Conservation (phyloP, 83 land plant genomes). For the Picea abies region DNA sequence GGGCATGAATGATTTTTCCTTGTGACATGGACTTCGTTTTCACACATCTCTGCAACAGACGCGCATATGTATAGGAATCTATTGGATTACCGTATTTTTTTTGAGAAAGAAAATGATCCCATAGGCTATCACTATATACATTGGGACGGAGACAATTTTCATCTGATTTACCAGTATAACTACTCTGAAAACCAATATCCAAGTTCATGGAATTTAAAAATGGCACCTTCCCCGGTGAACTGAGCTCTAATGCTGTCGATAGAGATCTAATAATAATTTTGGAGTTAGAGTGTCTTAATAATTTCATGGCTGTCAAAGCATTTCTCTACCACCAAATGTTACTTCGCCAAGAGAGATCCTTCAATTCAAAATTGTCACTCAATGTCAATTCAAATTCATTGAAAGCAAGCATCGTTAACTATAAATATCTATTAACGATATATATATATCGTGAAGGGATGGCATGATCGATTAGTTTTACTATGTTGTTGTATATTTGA, state of each 20-base stretch:
- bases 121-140: background rate
- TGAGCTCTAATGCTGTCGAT: no score
- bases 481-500: no score
- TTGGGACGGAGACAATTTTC: background rate
- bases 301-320: background rate
- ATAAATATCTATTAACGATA: no score
- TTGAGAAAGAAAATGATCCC: background rate
- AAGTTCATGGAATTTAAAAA: background rate
- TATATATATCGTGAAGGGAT: no score
- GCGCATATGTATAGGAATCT: slow-evolving; percentile 33
- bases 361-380: no score
- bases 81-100: background rate
- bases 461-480: no score
- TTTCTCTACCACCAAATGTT: background rate
- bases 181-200: background rate
- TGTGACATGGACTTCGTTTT: slow-evolving; percentile 33
- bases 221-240: background rate
- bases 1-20: slow-evolving; percentile 55
- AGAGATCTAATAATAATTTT: background rate
- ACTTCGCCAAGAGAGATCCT: background rate
- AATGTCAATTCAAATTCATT: no score
- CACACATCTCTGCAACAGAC: slow-evolving; percentile 37
- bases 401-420: no score
- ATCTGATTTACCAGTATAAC: background rate
- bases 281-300: background rate